Percentiles rank a stretch among this genome's conserved stretches.
Conservation (phyloP, 306 rosid genomes). For the Cajanus cajan region DNA sequence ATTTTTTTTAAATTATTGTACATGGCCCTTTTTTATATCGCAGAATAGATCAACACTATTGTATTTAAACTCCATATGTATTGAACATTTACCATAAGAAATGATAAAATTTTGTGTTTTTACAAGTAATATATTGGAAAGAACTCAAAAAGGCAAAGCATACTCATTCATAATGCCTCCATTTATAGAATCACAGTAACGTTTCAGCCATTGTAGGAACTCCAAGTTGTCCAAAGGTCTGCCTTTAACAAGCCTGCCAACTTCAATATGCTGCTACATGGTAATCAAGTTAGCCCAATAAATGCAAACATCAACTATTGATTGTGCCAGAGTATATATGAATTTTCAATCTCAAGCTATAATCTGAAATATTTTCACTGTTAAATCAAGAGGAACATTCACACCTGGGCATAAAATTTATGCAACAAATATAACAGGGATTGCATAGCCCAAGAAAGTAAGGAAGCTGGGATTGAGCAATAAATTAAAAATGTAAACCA, state of each 20-base stretch:
- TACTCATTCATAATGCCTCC: conserved; percentile 96
- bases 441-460: background rate
- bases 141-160: conserved; percentile 6
- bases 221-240: conserved; percentile 98
- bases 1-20: background rate
- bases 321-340: background rate
- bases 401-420: conserved; percentile 14
- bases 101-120: conserved; percentile 7
- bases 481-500: background rate
- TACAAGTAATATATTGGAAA: conserved; percentile 5
- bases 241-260: conserved; percentile 92
- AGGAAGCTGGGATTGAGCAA: conserved; percentile 6
- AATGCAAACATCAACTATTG: conserved; percentile 10
- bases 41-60: background rate
- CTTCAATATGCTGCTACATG: conserved; percentile 82
- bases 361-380: background rate
- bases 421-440: background rate
- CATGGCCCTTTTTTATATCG: background rate
- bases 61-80: background rate
- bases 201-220: conserved; percentile 97
- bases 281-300: conserved; percentile 16
- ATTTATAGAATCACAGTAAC: conserved; percentile 94
- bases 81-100: background rate
- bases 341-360: background rate
- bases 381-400: background rate